Base-by-base conservation (phyloP, 345 rosid genomes). In the Anastatica hierochuntica region DNA sequence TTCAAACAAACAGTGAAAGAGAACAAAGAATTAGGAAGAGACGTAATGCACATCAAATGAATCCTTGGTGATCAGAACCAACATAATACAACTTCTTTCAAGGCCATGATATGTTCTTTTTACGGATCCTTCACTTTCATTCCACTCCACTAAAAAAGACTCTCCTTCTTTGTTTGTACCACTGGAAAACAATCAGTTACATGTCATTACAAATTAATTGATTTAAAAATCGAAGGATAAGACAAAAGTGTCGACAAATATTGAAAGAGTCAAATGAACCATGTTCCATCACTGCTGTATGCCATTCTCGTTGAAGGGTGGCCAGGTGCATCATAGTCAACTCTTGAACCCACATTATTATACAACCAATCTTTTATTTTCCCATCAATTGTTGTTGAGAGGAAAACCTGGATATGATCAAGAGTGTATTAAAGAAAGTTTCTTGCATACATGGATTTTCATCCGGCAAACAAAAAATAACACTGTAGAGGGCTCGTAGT, bases 291-390 rank as follows among this genome's bases (percentile, higher is more conserved):
- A 3, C 85, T 81, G 69, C 95, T 85, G 54, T 88, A 85, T n/a
- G 81, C 77, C 95, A 85, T 84, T 44, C 73, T 77, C 17, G 92
- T 82, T 49, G 79, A 82, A 77, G 81, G 80, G 36, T 45, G 81
- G 14, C 94, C 94, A 10, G 88, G 95, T 30, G 97, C 96, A 77
- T 82, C 88, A 76, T 84, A 88, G 64, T 84, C 90, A 46, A 84
- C 96, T 67, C 94, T 77, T 42, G 94, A 88, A 33, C 96, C 94
- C 65, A 73, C n/a, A 66, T 72, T 55, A 49, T 88, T 90, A 70
- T 84, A 88, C 43, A 88, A 58, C 96, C 96, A 88, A 48, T 94
- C 90, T 63, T 84, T 88, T 43, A 88, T 88, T 69, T 84, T 88
- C 66, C 96, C 96, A 70, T 88, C 96, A 53, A 76, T 62, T 29